A percentile compares a stretch with the other conserved stretches of the same genome.
Conservation (phyloP, 208 protist species). For the Crithidia bombi region DNA sequence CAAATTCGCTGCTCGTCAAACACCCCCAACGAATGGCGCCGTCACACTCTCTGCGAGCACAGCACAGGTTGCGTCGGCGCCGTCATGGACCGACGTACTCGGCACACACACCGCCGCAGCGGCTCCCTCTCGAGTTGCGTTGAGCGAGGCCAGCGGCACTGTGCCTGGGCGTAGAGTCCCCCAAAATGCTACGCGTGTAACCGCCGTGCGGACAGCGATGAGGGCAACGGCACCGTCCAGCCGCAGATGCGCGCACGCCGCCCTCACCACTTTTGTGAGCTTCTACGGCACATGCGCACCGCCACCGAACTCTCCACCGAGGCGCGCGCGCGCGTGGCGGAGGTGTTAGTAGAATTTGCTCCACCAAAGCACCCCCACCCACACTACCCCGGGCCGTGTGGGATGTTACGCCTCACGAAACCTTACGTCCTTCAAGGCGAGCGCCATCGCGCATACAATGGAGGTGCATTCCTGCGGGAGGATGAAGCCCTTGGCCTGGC, state of each 20-base stretch:
- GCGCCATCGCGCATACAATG: slow-evolving; percentile 39
- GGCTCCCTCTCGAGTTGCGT: slow-evolving; percentile 23
- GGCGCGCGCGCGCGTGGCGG: slow-evolving; percentile 29
- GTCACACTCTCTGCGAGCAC: background rate
- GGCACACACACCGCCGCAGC: background rate
- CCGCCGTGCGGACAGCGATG: slow-evolving; percentile 25
- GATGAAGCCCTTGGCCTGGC: slow-evolving; percentile 41
- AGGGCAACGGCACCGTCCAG: background rate
- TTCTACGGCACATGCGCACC: slow-evolving; percentile 19
- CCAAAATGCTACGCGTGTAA: slow-evolving; percentile 56
- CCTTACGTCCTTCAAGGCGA: slow-evolving; percentile 27
- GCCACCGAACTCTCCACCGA: slow-evolving; percentile 5
- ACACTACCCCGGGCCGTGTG: slow-evolving; percentile 41
- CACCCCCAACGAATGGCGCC: background rate
- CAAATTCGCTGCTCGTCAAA: background rate
- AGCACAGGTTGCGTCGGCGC: background rate
- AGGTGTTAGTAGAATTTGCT: slow-evolving; percentile 59
- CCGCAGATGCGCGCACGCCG: too few species aligned
- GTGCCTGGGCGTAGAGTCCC: slow-evolving; percentile 40
- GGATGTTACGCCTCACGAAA: slow-evolving; percentile 42
- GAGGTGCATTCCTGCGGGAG: slow-evolving; percentile 13
- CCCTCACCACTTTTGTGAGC: slow-evolving; percentile 37
- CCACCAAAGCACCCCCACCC: slow-evolving; percentile 62
- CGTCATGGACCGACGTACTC: slow-evolving; percentile 27
- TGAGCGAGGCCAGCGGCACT: slow-evolving; percentile 34